Evolutionary conservation across 2,329 filamentous ascomycete species (phyloP), one percentile per base, ranked within the genome.

Genomic region (Colletotrichum shisoi): DNA sequence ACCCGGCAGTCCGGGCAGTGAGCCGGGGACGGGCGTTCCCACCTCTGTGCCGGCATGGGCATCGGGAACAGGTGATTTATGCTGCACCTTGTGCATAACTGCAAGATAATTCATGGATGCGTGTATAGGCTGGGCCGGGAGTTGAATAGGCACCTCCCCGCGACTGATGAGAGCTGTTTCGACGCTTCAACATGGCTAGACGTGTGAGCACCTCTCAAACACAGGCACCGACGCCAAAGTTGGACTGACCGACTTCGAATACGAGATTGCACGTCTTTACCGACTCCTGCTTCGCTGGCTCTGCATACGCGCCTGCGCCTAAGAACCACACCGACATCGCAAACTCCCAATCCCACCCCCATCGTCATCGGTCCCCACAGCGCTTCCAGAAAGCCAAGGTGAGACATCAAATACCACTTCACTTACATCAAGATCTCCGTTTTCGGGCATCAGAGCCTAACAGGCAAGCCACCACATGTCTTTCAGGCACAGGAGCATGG

Each of bases 281-380:
- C 19, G 24, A 13, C 4, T 31, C 39, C 8, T 40, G 46, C 58
- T 39, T 62, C 27, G 51, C 44, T 66, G 61, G 19, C 49, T 31
- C 51, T 51, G 63, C 63, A 46, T 46, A 63, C 45, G 51, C 40
- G 34, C 40, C 49, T 42, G 52, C 42, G 11, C 27, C 42, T 24
- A 12, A 58, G 9, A 13, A 42, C 59, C 58, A 51, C 63, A 65
- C 63, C 63, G 63, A 65, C 63, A 54, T 53, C 34, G 57, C 40
- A 19, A n/a, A 53, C 54, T 51, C 3, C 51, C 39, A 60, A 52
- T 31, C 15, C 31, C 19, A 11, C 27, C 62, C 27, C 7, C 24
- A 58, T 17, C 52, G 15, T 19, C 53, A 13, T 4, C 17, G 53
- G 39, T 13, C 48, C 44, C 17, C 37, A 17, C 57, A 51, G 56